Evolutionary conservation across 495 filamentous ascomycete genomes (phyloP).

Genomic region (Neurospora pannonica): DNA sequence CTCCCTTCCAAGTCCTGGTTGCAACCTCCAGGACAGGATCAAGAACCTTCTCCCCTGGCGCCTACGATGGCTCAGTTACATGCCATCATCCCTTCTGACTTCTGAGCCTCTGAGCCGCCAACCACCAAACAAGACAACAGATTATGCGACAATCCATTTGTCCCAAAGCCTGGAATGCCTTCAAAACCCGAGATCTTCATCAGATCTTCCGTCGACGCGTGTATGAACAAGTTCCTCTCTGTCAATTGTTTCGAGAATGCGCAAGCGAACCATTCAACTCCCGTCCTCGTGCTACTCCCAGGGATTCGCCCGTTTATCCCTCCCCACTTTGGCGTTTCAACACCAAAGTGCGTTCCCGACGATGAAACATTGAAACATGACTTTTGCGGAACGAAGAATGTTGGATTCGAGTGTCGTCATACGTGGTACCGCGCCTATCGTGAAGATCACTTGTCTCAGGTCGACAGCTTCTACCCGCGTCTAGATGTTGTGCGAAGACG

Average conservation of each 20-base stretch:
- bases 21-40: background rate
- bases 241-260: background rate
- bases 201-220: background rate
- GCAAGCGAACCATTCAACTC: background rate
- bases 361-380: background rate
- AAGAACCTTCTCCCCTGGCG: background rate
- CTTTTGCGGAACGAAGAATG: background rate
- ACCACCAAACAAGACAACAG: background rate
- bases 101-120: background rate
- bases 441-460: background rate
- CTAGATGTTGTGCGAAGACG: background rate
- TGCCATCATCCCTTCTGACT: background rate
- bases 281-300: background rate
- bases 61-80: background rate
- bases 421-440: background rate
- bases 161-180: background rate
- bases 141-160: background rate
- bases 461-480: background rate
- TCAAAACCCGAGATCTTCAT: background rate
- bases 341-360: background rate
- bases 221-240: background rate
- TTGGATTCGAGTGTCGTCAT: background rate
- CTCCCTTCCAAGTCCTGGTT: background rate
- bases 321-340: background rate
- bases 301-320: background rate